Evolutionary conservation across 805 yeast species (phyloP), one percentile per base, ranked within the genome.

Genomic region (Ogataea philodendri): DNA sequence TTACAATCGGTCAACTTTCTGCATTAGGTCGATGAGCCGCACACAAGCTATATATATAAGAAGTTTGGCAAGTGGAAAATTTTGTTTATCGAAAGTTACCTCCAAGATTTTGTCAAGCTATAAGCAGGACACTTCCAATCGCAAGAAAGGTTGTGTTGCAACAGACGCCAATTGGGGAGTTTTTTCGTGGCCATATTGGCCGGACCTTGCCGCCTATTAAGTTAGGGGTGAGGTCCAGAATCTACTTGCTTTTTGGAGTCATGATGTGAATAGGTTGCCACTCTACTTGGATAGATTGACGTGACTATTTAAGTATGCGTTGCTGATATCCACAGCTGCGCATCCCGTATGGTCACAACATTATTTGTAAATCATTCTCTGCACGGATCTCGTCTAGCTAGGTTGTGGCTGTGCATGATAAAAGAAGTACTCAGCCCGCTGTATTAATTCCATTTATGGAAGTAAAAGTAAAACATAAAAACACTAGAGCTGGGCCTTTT

Each of bases 301-400:
- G 42, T 52, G 58, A 50, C 43, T 33, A 28, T 49, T 50, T 47
- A 53, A 59, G 65, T 48, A 57, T 55, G 45, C 44, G 54, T 24
- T 34, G 33, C 26, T 38, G 26, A 34, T 39, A 20, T 24, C 28
- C 37, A 52, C 50, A 37, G 41, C 49, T 39, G 41, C 47, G 57
- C 48, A 47, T 61, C 64, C 65, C 65, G 65, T 60, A 51, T 50
- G 50, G 49, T 53, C 65, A 48, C 44, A 34, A 61, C 59, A 61
- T 53, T 31, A n/a, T 28, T 15, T 34, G 9, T 7, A n/a, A 21
- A 17, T n/a, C n/a, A n/a, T n/a, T n/a, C n/a, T n/a, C n/a, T n/a
- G n/a, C n/a, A n/a, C n/a, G n/a, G n/a, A n/a, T n/a, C n/a, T n/a
- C n/a, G n/a, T n/a, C n/a, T n/a, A n/a, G n/a, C n/a, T n/a, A 20